These are phyloP conservation scores for Aspergillus aculeatinus DNA, from an alignment of 2,329 filamentous ascomycete species.

Conservation along the genomic window DNA sequence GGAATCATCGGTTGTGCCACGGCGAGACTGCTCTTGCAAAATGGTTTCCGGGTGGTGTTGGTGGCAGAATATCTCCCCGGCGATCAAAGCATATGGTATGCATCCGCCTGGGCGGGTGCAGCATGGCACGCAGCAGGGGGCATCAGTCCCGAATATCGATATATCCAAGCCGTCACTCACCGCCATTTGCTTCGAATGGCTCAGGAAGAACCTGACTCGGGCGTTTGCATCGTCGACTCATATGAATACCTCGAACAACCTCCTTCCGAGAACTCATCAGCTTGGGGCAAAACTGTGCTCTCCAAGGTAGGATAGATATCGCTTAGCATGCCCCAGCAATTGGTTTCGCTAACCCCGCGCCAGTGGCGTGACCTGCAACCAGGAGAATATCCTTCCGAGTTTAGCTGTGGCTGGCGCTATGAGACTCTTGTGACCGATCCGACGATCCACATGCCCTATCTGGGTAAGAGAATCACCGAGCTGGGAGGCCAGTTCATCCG, in stretches of 20 bases:
- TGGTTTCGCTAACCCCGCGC: slow-evolving; percentile 1
- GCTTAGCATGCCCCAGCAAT: too few relatives aligned
- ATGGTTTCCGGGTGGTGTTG: slow-evolving; percentile 36
- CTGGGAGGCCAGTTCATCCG: slow-evolving; percentile 38
- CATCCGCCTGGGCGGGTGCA: slow-evolving; percentile 42
- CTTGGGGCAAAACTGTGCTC: slow-evolving; percentile 38
- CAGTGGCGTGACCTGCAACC: slow-evolving; percentile 36
- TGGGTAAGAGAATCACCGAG: slow-evolving; percentile 28
- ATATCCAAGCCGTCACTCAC: slow-evolving; percentile 37
- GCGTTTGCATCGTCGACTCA: slow-evolving; percentile 36
- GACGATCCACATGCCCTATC: slow-evolving; percentile 38
- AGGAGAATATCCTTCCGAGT: slow-evolving; percentile 35
- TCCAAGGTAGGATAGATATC: slow-evolving; percentile 28
- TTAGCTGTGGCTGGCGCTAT: slow-evolving; percentile 37
- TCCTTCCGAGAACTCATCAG: slow-evolving; percentile 32
- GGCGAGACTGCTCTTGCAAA: slow-evolving; percentile 35
- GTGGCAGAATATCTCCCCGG: slow-evolving; percentile 40
- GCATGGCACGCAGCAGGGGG: slow-evolving; percentile 42
- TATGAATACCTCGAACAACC: slow-evolving; percentile 37
- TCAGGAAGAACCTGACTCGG: slow-evolving; percentile 33
- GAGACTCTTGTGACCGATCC: slow-evolving; percentile 40
- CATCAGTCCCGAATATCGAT: slow-evolving; percentile 35
- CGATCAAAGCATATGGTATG: slow-evolving; percentile 38
- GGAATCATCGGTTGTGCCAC: slow-evolving; percentile 43
- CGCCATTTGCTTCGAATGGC: slow-evolving; percentile 38